These are phyloP conservation scores for Torrubiella hemipterigena DNA, from an alignment of 2,329 filamentous ascomycete genomes.

Conservation along the genomic window DNA sequence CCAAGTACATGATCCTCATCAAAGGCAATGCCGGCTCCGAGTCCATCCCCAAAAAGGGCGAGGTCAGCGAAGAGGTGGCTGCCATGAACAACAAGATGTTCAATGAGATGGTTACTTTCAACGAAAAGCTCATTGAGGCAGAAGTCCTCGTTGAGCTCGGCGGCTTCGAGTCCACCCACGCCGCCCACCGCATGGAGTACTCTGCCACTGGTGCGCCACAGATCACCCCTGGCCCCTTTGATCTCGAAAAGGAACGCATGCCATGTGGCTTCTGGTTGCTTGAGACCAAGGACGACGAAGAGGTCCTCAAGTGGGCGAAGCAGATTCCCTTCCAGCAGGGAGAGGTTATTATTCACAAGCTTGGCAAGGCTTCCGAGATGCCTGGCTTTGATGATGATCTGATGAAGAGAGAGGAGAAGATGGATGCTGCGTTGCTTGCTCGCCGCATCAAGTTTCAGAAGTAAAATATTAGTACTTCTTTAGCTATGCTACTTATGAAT, in stretches of 20 bases:
- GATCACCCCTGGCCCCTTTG: conserved; percentile 16
- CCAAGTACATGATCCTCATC: conserved; percentile 17
- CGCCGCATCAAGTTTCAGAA: too few species aligned
- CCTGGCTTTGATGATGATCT: not conserved
- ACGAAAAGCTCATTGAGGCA: conserved; percentile 9
- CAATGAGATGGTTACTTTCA: conserved; percentile 13
- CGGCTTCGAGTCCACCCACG: conserved; percentile 14
- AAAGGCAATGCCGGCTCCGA: conserved; percentile 15
- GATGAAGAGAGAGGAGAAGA: not conserved
- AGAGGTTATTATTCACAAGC: conserved; percentile 13
- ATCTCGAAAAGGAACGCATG: conserved; percentile 12
- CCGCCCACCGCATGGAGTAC: conserved; percentile 16
- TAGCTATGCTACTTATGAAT: too few species aligned
- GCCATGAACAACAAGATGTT: conserved; percentile 13
- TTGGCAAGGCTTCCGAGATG: conserved; percentile 7
- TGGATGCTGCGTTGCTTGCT: too few species aligned
- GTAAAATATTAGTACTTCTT: too few species aligned
- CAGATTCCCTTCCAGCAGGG: conserved; percentile 15
- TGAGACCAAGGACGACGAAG: conserved; percentile 14
- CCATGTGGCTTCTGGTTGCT: conserved; percentile 20
- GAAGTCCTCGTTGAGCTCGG: conserved; percentile 16
- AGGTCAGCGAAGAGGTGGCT: conserved; percentile 6
- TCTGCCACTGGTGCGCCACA: conserved; percentile 8
- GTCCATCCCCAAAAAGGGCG: conserved; percentile 4
- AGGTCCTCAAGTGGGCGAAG: conserved; percentile 18